phyloP scores from a whole-genome alignment of 2,329 filamentous ascomycete species.

The Aciculosporium take region DNA sequence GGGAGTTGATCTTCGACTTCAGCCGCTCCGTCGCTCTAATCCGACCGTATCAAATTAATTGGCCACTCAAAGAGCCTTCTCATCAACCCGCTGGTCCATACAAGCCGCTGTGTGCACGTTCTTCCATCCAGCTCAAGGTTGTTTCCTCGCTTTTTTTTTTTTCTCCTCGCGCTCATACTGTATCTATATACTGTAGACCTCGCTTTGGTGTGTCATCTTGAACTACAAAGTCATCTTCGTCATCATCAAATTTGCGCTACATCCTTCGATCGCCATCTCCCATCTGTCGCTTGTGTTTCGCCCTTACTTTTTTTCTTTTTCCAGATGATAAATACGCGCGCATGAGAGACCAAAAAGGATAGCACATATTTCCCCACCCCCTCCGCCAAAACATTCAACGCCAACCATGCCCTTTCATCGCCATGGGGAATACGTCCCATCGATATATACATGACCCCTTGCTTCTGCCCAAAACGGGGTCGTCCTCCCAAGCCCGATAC shows the following conservation, averaged over 20 bases:
- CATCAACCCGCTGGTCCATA: no score
- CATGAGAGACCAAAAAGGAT: background rate
- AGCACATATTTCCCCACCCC: background rate
- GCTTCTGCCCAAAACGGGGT: background rate
- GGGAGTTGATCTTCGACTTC: no score
- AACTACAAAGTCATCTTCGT: no score
- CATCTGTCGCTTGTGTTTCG: background rate
- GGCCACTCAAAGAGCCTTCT: no score
- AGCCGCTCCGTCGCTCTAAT: no score
- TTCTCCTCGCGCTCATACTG: no score
- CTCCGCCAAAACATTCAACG: conserved; percentile 3
- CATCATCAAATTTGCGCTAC: background rate
- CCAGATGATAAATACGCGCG: background rate
- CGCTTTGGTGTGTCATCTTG: no score
- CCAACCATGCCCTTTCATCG: conserved; percentile 10
- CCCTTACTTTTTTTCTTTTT: background rate
- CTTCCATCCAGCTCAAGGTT: no score
- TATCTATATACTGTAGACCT: no score
- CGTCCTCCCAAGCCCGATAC: background rate
- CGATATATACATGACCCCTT: conserved; percentile 9
- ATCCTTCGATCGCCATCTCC: background rate
- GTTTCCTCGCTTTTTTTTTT: no score
- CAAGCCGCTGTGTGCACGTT: no score
- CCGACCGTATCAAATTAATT: no score
- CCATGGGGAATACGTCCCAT: conserved; percentile 8